Conservation (phyloP, 805 yeast genomes). For the Priceomyces castillae region DNA sequence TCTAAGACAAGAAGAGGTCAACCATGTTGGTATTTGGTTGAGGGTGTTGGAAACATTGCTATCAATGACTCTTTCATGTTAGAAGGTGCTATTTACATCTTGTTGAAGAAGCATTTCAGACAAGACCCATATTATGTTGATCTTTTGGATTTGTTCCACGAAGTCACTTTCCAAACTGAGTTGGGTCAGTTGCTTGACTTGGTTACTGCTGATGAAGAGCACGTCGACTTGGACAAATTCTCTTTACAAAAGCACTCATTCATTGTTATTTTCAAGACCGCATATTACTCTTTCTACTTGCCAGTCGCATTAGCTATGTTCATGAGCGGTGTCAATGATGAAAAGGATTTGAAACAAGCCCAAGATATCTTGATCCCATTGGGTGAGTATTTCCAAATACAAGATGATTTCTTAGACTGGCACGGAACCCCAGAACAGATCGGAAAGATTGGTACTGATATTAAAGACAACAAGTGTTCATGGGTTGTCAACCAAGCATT, state of each 20-base stretch:
- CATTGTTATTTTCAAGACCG: conserved; percentile 95
- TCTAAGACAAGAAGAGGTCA: conserved; percentile 97
- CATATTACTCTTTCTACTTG: conserved; percentile 93
- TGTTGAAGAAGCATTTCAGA: conserved; percentile 86
- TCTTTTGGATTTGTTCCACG: conserved; percentile 90
- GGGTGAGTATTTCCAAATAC: conserved; percentile 98
- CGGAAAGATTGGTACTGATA: conserved; percentile 98
- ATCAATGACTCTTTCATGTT: conserved; percentile 96
- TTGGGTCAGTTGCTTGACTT: conserved; percentile 94
- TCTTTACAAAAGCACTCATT: conserved; percentile 88
- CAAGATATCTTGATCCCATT: conserved; percentile 84
- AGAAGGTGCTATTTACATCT: conserved; percentile 87
- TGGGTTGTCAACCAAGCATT: conserved; percentile 96
- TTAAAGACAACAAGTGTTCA: conserved; percentile 96
- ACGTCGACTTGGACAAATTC: conserved; percentile 84
- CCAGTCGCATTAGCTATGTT: conserved; percentile 97
- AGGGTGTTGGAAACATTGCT: conserved; percentile 86
- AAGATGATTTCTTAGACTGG: conserved; percentile 95
- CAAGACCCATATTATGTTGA: conserved; percentile 82
- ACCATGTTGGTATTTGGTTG: conserved; percentile 91
- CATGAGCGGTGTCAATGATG: conserved; percentile 75
- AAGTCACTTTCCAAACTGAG: conserved; percentile 96
- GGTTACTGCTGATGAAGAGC: conserved; percentile 96
- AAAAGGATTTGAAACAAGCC: conserved; percentile 81
- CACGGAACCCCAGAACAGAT: conserved; percentile 96